A percentile compares a stretch with the other conserved stretches of the same genome.
Evolutionary conservation across 345 rosid species (phyloP).

Genomic region (Tarenaya hassleriana): DNA sequence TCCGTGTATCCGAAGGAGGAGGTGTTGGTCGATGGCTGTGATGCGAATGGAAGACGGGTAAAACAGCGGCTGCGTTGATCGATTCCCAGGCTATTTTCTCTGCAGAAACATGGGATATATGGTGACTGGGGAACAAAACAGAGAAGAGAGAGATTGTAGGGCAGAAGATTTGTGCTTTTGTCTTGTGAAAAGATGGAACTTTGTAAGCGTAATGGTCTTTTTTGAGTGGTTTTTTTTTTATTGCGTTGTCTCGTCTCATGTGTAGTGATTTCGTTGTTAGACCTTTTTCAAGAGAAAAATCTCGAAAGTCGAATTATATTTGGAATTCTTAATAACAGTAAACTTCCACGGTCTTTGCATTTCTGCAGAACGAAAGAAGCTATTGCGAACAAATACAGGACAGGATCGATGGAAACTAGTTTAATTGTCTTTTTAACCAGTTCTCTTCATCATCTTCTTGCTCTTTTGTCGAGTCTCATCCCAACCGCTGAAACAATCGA

Average conservation of each 20-base stretch:
- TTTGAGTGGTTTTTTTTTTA: neutral
- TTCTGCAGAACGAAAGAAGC: neutral
- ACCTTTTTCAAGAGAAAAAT: too few species aligned
- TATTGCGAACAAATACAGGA: constrained; percentile 17
- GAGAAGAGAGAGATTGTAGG: neutral
- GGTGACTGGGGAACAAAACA: neutral
- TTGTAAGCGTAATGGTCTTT: constrained; percentile 1
- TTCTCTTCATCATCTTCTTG: constrained; percentile 3
- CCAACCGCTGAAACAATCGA: neutral
- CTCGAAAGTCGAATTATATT: too few species aligned
- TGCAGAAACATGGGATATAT: neutral
- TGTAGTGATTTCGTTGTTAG: neutral
- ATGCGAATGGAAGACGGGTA: constrained; percentile 57
- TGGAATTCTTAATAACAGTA: too few species aligned
- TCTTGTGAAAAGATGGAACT: constrained; percentile 7
- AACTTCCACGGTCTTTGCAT: too few species aligned
- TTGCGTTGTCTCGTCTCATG: neutral
- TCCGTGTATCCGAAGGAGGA: constrained; percentile 40
- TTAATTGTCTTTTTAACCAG: too few species aligned
- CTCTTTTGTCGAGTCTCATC: too few species aligned
- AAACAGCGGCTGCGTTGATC: constrained; percentile 60
- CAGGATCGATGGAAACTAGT: constrained; percentile 2
- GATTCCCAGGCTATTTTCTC: constrained; percentile 8
- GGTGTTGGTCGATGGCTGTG: constrained; percentile 43
- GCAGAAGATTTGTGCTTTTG: constrained; percentile 18